Conservation (phyloP, 169 alveolate genomes). For the Cryptosporidium meleagridis region DNA sequence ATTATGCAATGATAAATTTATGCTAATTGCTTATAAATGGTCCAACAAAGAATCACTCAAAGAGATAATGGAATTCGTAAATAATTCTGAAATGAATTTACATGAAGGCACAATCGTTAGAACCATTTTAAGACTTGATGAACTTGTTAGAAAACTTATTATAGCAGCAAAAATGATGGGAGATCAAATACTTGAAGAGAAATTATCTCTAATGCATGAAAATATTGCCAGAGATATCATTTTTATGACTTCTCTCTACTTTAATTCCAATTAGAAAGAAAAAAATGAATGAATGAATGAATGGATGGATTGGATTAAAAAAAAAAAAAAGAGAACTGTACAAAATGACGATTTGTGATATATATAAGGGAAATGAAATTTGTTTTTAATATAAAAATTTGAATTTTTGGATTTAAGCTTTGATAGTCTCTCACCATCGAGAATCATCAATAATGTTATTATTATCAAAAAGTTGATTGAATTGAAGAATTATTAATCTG, state of each 20-base stretch:
- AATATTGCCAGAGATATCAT: conserved; percentile 93
- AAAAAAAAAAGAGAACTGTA: no score
- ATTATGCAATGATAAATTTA: conserved; percentile 71
- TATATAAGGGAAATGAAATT: no score
- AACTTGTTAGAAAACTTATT: conserved; percentile 84
- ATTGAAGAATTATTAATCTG: no score
- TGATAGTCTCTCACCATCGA: no score
- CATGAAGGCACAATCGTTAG: conserved; percentile 96
- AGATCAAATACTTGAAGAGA: conserved; percentile 84
- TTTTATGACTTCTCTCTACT: conserved; percentile 92
- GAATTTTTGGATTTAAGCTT: no score
- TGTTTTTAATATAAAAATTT: no score
- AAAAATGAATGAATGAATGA: no score
- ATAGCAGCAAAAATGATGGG: conserved; percentile 91
- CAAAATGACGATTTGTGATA: no score
- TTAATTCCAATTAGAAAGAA: conserved; percentile 77
- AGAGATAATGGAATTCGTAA: conserved; percentile 73
- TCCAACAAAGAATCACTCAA: conserved; percentile 64
- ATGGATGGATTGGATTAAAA: no score
- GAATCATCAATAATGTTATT: no score
- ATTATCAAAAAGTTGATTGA: no score
- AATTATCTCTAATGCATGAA: conserved; percentile 84
- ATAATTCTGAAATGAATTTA: conserved; percentile 26
- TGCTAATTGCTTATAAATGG: conserved; percentile 76
- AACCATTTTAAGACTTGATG: conserved; percentile 90